A percentile compares a stretch with the other conserved stretches of the same genome.
Evolutionary conservation across 2,329 filamentous ascomycete genomes (phyloP).

Genomic region (Arthrobotrys megalospora): DNA sequence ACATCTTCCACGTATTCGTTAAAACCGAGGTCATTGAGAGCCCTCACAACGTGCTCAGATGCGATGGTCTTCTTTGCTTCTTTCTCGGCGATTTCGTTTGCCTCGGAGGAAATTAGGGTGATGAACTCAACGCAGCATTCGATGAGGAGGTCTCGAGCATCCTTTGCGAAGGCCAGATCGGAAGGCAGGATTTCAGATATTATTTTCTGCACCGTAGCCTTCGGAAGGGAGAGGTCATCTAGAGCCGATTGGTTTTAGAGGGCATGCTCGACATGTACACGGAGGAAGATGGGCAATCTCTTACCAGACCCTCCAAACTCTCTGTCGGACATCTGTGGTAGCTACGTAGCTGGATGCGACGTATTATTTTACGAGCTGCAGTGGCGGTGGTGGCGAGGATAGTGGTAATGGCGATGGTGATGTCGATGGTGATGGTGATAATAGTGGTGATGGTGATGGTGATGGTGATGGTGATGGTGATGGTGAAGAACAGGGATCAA

Average conservation of each 20-base stretch:
- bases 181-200: constrained; percentile 91
- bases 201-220: constrained; percentile 83
- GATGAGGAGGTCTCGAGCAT: constrained; percentile 93
- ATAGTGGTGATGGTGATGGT: neutral
- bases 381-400: neutral
- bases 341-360: neutral
- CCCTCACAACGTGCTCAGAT: constrained; percentile 96
- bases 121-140: constrained; percentile 99
- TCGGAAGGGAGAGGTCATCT: constrained; percentile 75
- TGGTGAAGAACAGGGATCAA: too few relatives aligned
- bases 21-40: constrained; percentile 92
- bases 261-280: constrained; percentile 16
- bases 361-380: neutral
- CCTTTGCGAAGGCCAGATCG: constrained; percentile 91
- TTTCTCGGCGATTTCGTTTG: constrained; percentile 98
- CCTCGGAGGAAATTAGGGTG: constrained; percentile 96
- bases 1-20: constrained; percentile 91
- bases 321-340: constrained; percentile 62
- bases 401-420: constrained; percentile 4
- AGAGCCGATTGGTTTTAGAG: constrained; percentile 66
- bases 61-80: constrained; percentile 99
- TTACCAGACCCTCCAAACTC: constrained; percentile 63
- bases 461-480: constrained; percentile 6
- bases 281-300: constrained; percentile 26
- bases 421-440: constrained; percentile 6